phyloP scores from a whole-genome alignment of 306 rosid species.

The Quercus agrifolia region DNA sequence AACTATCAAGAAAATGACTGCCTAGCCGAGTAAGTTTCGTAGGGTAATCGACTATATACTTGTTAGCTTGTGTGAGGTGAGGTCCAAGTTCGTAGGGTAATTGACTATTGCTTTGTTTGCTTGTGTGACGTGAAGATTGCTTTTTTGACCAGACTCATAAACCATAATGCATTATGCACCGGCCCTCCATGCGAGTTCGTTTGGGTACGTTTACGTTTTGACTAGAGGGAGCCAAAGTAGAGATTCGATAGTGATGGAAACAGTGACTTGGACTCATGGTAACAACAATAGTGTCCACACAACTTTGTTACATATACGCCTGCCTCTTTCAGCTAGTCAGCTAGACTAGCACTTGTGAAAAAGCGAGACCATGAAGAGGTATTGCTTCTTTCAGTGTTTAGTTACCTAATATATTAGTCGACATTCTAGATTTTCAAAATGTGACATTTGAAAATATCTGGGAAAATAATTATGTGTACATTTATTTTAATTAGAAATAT shows the following conservation, averaged over 20 bases:
- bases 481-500: too few species aligned
- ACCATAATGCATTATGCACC: constrained; percentile 25
- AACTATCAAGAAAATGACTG: too few species aligned
- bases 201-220: constrained; percentile 30
- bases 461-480: too few species aligned
- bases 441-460: too few species aligned
- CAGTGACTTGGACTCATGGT: neutral
- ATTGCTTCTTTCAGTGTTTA: too few species aligned
- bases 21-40: too few species aligned
- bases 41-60: too few species aligned
- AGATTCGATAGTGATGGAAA: neutral
- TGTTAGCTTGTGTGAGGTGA: constrained; percentile 15
- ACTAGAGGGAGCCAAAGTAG: neutral
- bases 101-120: neutral
- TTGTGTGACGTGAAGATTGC: neutral
- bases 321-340: neutral
- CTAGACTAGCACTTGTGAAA: too few species aligned
- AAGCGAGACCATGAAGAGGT: too few species aligned
- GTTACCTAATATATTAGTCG: too few species aligned
- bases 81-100: too few species aligned
- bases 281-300: neutral
- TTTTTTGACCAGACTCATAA: constrained; percentile 29
- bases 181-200: constrained; percentile 17
- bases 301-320: neutral
- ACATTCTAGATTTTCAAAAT: too few species aligned